Base-by-base conservation (phyloP, 768 basidiomycete genomes). In the Phallus indusiatus region DNA sequence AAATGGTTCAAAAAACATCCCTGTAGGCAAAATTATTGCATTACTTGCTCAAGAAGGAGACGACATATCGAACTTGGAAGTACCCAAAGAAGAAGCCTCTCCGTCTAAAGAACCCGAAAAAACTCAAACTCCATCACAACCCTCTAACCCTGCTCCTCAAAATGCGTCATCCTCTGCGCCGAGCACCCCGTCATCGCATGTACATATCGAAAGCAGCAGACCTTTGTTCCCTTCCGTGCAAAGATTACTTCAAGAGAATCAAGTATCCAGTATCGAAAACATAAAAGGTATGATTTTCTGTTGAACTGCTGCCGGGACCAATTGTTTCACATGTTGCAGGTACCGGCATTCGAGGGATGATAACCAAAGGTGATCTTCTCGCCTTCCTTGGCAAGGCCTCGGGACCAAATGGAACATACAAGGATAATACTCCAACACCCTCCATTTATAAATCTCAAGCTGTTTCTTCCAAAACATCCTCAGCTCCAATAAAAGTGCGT, bases 321-420 rank as follows among this genome's bases (percentile, higher is more conserved):
- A 11, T 52, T 35, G 33, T 16, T 10, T 11, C 21, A 24, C 2
- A 33, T 33, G 17, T n/a, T 24, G 22, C 17, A 59, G 57, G 57
- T 6, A 95, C 93, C 1, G 95, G 95, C 53, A 77, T 90, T 55
- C 80, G 89, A 37, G 95, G 96, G 14, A 94, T 94, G 87, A 71
- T 98, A 61, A 98, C 94, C 52, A 97, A 97, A 71, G 96, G 96
- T 11, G 95, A 99, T 68, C 86, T 98, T 1, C 78, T 99, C 28
- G 75, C 90, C 2, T 85, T 83, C 72, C 76, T 96, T 5, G 95
- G 95, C 18, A 85, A 85, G 71, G 88, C 93, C 18, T 85, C 85
- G 11, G 77, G 78, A 36, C 89, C 92, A 0, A 75, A 78, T 18
- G 92, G 91, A 37, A 88, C 88, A 2, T 89, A 78, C 72, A 86